Percentiles rank a stretch among this genome's conserved stretches.
Conservation (phyloP, 495 filamentous ascomycete species). For the Parathielavia hyrcaniae region DNA sequence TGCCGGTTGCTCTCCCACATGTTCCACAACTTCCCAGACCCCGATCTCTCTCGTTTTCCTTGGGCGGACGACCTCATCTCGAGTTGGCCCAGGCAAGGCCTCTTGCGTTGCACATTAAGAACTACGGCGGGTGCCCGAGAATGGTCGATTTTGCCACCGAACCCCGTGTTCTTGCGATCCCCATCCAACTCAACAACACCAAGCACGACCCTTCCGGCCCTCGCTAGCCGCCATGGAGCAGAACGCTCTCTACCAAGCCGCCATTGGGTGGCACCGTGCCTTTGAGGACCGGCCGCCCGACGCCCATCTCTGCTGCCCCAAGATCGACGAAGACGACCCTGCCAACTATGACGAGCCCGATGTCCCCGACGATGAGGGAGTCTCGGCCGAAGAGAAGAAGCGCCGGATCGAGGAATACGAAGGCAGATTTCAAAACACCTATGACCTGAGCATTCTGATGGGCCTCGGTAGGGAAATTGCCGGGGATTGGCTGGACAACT, state of each 20-base stretch:
- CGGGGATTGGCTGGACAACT: constrained; percentile 51
- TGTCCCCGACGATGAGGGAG: constrained; percentile 29
- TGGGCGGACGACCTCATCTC: neutral
- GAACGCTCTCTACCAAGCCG: constrained; percentile 19
- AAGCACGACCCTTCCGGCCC: neutral
- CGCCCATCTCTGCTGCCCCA: constrained; percentile 44
- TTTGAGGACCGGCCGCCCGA: constrained; percentile 28
- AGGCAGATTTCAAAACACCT: constrained; percentile 49
- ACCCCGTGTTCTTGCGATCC: neutral
- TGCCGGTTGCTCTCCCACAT: neutral
- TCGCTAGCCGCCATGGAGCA: constrained; percentile 14
- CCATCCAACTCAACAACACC: neutral
- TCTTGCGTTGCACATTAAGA: neutral
- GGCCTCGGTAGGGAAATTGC: constrained; percentile 59
- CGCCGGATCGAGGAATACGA: constrained; percentile 44
- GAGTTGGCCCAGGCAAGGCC: neutral
- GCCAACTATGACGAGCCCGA: constrained; percentile 51
- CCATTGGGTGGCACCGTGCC: constrained; percentile 28
- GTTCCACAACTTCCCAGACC: neutral
- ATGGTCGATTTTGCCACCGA: neutral
- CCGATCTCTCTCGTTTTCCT: neutral
- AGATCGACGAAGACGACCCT: constrained; percentile 37
- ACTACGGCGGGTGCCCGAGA: neutral
- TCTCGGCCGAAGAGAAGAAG: constrained; percentile 34
- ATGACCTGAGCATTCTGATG: constrained; percentile 61